Conservation (phyloP, 1,284 basidiomycete genomes). For the Pascua guehoae region DNA sequence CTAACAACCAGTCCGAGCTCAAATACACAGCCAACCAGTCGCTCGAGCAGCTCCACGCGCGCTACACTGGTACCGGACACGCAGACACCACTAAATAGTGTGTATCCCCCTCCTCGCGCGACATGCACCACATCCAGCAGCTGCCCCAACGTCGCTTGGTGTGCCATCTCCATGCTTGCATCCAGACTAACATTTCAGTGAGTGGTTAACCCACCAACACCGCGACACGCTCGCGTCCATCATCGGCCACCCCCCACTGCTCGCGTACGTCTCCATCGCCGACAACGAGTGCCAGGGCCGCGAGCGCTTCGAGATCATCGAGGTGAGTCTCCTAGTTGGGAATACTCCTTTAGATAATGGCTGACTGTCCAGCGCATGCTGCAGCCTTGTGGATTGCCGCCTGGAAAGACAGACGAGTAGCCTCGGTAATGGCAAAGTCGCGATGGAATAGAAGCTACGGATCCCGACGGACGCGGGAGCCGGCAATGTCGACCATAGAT, state of each 20-base stretch:
- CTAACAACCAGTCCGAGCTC: slow-evolving; percentile 61
- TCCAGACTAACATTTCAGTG: slow-evolving; percentile 55
- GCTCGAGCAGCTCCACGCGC: slow-evolving; percentile 87
- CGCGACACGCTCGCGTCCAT: slow-evolving; percentile 90
- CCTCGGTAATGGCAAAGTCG: not conserved
- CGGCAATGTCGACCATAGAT: too few relatives aligned
- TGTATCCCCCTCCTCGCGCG: slow-evolving; percentile 37
- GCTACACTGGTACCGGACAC: slow-evolving; percentile 93
- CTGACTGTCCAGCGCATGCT: slow-evolving; percentile 72
- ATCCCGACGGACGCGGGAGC: too few relatives aligned
- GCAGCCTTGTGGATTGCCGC: slow-evolving; percentile 96
- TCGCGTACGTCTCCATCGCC: slow-evolving; percentile 84
- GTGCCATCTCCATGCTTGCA: too few relatives aligned
- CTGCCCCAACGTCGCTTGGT: too few relatives aligned
- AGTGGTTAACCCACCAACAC: slow-evolving; percentile 97
- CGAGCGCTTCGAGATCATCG: slow-evolving; percentile 90
- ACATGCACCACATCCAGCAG: too few relatives aligned
- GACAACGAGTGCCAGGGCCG: slow-evolving; percentile 88
- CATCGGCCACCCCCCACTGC: slow-evolving; percentile 80
- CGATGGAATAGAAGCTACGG: not conserved
- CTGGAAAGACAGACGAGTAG: slow-evolving; percentile 80
- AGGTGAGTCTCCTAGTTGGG: slow-evolving; percentile 58
- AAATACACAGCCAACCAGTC: slow-evolving; percentile 92
- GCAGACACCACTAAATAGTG: slow-evolving; percentile 92
- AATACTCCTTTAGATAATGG: not conserved